Conservation (phyloP, 139 green algal genomes). For the Chlorella sorokiniana region DNA sequence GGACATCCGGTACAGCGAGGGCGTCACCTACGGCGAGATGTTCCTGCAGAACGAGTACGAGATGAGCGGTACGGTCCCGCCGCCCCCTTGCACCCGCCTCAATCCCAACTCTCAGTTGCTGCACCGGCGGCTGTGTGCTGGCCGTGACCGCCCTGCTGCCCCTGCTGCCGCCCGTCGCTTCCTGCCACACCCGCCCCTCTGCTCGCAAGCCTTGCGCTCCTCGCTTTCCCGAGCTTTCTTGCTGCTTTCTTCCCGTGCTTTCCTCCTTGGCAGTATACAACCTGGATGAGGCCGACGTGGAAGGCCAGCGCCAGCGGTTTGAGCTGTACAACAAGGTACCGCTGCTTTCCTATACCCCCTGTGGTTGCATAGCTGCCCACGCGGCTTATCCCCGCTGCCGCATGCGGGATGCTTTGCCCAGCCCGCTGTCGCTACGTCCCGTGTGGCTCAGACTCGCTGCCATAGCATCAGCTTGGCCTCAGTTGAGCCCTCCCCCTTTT, state of each 20-base stretch:
- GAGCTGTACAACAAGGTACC: conserved; percentile 68
- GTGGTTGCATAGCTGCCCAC: too few relatives aligned
- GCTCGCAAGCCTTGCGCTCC: too few relatives aligned
- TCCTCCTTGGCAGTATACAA: conserved; percentile 37
- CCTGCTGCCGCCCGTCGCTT: not conserved
- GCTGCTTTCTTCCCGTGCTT: not conserved
- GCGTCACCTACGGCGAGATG: conserved; percentile 96
- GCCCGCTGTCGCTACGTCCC: too few relatives aligned
- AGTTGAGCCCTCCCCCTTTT: too few relatives aligned
- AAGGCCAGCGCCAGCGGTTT: conserved; percentile 77
- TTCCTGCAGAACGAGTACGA: conserved; percentile 98
- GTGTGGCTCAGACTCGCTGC: too few relatives aligned
- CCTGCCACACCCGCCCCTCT: not conserved
- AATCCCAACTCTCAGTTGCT: too few relatives aligned
- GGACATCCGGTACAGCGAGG: conserved; percentile 83
- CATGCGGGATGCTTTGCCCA: too few relatives aligned
- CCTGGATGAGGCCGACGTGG: conserved; percentile 85
- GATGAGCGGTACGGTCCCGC: conserved; percentile 60
- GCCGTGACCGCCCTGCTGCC: too few relatives aligned
- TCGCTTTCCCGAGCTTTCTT: not conserved
- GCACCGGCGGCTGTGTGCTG: too few relatives aligned
- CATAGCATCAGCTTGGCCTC: too few relatives aligned
- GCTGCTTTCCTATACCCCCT: not conserved
- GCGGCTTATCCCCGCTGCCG: too few relatives aligned
- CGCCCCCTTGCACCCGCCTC: not conserved